A percentile compares a stretch with the other conserved stretches of the same genome.
Evolutionary conservation across 2,329 filamentous ascomycete genomes (phyloP).

Genomic region (Decorospora gaudefroyi): DNA sequence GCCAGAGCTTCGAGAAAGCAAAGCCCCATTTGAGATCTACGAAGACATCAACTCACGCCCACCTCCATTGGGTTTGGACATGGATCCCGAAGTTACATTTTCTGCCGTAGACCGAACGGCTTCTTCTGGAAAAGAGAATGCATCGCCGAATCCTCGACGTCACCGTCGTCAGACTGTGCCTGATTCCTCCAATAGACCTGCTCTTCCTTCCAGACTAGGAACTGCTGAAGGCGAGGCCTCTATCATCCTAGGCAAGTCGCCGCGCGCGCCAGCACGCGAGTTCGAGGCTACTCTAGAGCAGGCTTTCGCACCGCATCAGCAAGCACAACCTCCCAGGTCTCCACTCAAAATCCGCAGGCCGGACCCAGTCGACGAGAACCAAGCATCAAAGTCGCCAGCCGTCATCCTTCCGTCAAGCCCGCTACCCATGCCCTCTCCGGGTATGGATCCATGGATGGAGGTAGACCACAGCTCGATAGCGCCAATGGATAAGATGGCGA

Average conservation of each 20-base stretch:
- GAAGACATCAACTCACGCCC: slow-evolving; percentile 30
- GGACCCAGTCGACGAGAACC: slow-evolving; percentile 30
- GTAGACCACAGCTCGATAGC: slow-evolving; percentile 37
- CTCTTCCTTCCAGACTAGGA: slow-evolving; percentile 19
- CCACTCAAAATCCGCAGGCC: slow-evolving; percentile 27
- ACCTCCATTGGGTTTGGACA: slow-evolving; percentile 14
- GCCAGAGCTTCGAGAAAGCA: slow-evolving; percentile 22
- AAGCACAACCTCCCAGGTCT: slow-evolving; percentile 24
- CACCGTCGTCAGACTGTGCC: slow-evolving; percentile 32
- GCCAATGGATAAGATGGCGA: slow-evolving; percentile 39
- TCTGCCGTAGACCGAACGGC: slow-evolving; percentile 23
- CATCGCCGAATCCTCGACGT: slow-evolving; percentile 31
- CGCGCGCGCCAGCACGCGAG: slow-evolving; percentile 11
- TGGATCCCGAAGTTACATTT: slow-evolving; percentile 20
- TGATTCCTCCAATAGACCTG: slow-evolving; percentile 19
- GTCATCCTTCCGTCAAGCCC: slow-evolving; percentile 34
- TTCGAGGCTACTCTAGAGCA: slow-evolving; percentile 18
- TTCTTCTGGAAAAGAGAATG: slow-evolving; percentile 40
- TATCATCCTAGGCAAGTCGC: slow-evolving; percentile 29
- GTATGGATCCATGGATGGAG: slow-evolving; percentile 39
- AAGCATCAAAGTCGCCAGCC: slow-evolving; percentile 24
- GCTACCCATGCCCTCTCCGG: slow-evolving; percentile 38
- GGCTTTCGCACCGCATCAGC: slow-evolving; percentile 7
- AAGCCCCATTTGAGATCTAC: slow-evolving; percentile 37
- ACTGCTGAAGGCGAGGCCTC: slow-evolving; percentile 27